Evolutionary conservation across 2,329 filamentous ascomycete species (phyloP), one percentile per base, ranked within the genome.

Genomic region (Colletotrichum scovillei): DNA sequence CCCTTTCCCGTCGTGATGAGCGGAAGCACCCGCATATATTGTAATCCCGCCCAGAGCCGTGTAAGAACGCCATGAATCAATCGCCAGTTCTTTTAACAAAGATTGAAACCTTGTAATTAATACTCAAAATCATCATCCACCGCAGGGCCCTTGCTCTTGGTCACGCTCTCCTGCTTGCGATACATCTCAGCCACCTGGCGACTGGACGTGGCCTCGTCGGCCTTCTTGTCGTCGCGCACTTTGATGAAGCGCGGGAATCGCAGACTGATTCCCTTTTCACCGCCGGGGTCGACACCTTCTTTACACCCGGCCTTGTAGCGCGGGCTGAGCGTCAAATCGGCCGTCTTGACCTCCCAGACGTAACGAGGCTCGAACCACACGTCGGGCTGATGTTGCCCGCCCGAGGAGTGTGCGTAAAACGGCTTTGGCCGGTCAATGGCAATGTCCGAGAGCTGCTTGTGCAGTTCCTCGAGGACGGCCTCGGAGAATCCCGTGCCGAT

Each of bases 101-200:
- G 53, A 24, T 14, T 26, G 12, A 26, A 28, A n/a, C 12, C 28
- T 28, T 49, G 42, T 63, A 59, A 28, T 75, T 83, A 99, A 84
- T 99, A 99, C 87, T 99, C 97, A 84, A 98, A 99, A 82, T 98
- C 95, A 84, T 98, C 96, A 86, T 99, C 97, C 68, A 95, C 95
- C 60, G 92, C 88, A 4, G 94, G 94, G 0, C 93, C 94, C 86
- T 97, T 97, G 70, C 87, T 95, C 87, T 97, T 97, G 14, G 90
- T 86, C 63, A 98, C 94, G 77, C 93, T 94, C 86, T 98, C 96
- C 86, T 99, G 97, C 84, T 94, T 95, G 76, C 92, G 89, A 85
- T 98, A 99, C 96, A 99, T 98, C 83, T 98, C 97, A 0, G 95
- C 95, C 63, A 99, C 94, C 84, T 97, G 94, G 63, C 92, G 88